Evolutionary conservation across 768 basidiomycete species (phyloP).

Genomic region (Serendipita sp.): DNA sequence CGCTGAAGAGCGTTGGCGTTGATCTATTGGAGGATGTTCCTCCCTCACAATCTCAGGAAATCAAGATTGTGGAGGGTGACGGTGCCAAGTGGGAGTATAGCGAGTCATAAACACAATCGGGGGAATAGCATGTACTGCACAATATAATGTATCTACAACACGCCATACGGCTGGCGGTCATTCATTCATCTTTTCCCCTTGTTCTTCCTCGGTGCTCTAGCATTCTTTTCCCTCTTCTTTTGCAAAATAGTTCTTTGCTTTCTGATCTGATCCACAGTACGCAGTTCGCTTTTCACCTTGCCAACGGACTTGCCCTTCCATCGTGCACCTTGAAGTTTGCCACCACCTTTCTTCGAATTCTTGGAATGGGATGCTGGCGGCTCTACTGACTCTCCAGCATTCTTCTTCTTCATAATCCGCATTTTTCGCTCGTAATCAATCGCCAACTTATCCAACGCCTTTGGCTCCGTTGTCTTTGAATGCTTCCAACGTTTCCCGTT

Average conservation of each 20-base stretch:
- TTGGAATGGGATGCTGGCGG: conserved; percentile 18
- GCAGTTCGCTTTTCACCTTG: conserved; percentile 68
- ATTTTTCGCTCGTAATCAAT: conserved; percentile 61
- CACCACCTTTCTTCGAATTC: conserved; percentile 14
- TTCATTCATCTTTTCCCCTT: conserved; percentile 26
- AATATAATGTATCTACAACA: too few relatives aligned
- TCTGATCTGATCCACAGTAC: conserved; percentile 74
- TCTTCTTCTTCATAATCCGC: conserved; percentile 45
- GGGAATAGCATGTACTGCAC: not conserved
- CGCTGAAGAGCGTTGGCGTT: conserved; percentile 65
- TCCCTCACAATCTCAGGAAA: conserved; percentile 28
- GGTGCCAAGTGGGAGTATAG: conserved; percentile 49
- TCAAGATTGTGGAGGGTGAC: conserved; percentile 14
- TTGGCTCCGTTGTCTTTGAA: conserved; percentile 43
- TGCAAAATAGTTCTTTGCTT: conserved; percentile 53
- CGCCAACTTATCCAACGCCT: conserved; percentile 61
- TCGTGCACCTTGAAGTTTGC: conserved; percentile 24
- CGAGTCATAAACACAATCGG: not conserved
- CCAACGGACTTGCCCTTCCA: conserved; percentile 41
- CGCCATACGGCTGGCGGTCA: not conserved
- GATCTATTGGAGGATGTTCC: conserved; percentile 55
- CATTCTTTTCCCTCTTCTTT: conserved; percentile 61
- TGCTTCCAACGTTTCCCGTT: conserved; percentile 57
- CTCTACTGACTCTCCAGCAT: conserved; percentile 20
- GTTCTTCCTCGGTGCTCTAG: conserved; percentile 39